Evolutionary conservation across 768 basidiomycete species (phyloP).

Genomic region (Lactifluus hygrophoroides): DNA sequence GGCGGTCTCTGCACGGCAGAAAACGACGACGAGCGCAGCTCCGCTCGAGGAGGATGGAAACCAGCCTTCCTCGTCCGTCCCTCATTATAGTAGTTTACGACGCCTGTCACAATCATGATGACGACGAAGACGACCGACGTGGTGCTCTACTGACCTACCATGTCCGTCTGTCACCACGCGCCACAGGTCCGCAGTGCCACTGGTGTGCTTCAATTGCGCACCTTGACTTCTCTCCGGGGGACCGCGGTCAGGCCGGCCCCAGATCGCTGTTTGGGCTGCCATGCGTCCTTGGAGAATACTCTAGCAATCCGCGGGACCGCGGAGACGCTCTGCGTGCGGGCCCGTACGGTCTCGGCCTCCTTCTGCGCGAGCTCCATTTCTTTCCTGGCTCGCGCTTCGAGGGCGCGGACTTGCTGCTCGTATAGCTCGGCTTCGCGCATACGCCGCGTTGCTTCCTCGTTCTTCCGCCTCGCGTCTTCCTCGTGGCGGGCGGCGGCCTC

Average conservation of each 20-base stretch:
- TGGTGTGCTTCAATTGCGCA: conserved; percentile 3
- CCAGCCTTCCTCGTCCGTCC: conserved; percentile 6
- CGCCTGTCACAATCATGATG: neutral
- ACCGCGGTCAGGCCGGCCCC: neutral
- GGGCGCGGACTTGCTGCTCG: conserved; percentile 4
- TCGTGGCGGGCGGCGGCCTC: conserved; percentile 13
- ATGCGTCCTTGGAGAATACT: conserved; percentile 1
- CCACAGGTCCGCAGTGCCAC: neutral
- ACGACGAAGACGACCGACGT: neutral
- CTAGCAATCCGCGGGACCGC: neutral
- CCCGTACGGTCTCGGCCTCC: neutral
- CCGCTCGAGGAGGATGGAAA: conserved; percentile 8
- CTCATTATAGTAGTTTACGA: neutral
- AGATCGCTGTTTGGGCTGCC: conserved; percentile 1
- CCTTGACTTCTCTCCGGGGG: conserved; percentile 4
- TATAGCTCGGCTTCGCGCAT: conserved; percentile 2
- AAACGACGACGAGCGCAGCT: conserved; percentile 4
- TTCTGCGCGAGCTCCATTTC: conserved; percentile 7
- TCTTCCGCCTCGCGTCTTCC: conserved; percentile 9
- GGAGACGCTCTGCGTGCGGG: neutral
- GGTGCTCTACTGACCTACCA: conserved; percentile 4
- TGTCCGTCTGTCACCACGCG: neutral
- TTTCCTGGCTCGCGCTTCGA: conserved; percentile 2
- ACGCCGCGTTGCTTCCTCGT: conserved; percentile 12
- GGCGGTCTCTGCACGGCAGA: neutral